These are phyloP conservation scores for Mycena kentingensis DNA, from an alignment of 768 basidiomycete genomes.

Conservation along the genomic window DNA sequence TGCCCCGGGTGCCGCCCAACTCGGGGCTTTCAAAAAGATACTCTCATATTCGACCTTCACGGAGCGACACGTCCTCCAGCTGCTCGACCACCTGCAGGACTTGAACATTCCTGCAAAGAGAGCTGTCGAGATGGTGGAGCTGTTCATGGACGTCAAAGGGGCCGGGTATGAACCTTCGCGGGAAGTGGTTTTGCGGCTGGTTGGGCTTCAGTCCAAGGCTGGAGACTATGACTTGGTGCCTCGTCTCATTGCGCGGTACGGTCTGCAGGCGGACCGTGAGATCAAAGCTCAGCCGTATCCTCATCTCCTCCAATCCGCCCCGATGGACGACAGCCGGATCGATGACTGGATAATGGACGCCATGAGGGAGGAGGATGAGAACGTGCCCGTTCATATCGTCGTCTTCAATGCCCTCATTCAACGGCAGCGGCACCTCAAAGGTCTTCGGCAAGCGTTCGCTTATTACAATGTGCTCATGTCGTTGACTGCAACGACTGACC, in stretches of 20 bases:
- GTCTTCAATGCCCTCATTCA: slow-evolving; percentile 55
- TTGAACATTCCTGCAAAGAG: slow-evolving; percentile 20
- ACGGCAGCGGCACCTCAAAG: slow-evolving; percentile 35
- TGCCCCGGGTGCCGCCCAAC: slow-evolving; percentile 20
- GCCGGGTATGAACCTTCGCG: slow-evolving; percentile 30
- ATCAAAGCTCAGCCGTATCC: slow-evolving; percentile 36
- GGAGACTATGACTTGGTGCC: slow-evolving; percentile 34
- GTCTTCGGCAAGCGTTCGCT: slow-evolving; percentile 40
- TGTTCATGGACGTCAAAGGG: slow-evolving; percentile 27
- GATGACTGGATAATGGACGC: slow-evolving; percentile 39
- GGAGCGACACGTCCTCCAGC: slow-evolving; percentile 30
- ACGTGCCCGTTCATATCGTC: slow-evolving; percentile 38
- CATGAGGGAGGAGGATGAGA: slow-evolving; percentile 41
- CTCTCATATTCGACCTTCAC: slow-evolving; percentile 29
- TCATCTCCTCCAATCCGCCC: slow-evolving; percentile 36
- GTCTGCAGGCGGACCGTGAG: slow-evolving; percentile 12
- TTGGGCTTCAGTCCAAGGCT: slow-evolving; percentile 37
- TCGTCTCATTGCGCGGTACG: slow-evolving; percentile 28
- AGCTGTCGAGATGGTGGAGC: slow-evolving; percentile 21
- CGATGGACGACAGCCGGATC: slow-evolving; percentile 30
- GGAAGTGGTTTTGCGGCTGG: slow-evolving; percentile 38
- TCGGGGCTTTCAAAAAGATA: slow-evolving; percentile 23
- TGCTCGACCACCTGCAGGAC: slow-evolving; percentile 26
- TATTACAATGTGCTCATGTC: slow-evolving; percentile 44
- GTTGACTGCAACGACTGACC: slow-evolving; percentile 29